Conservation (phyloP, 352 stramenopile species). For the Phytophthora pinifolia region DNA sequence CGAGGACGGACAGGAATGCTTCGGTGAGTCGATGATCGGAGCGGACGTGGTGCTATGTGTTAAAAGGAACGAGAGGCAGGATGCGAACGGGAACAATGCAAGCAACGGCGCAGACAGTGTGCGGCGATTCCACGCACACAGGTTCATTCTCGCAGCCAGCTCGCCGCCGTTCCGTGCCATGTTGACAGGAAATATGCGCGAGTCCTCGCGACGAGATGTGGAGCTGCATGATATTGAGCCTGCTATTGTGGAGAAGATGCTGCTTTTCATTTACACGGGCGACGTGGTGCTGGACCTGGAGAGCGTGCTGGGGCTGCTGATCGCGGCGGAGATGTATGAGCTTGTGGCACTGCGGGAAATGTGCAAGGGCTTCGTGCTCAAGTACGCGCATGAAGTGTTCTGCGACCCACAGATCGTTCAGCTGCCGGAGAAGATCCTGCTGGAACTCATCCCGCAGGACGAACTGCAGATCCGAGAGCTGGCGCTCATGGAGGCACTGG, state of each 20-base stretch:
- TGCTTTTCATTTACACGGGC: constrained; percentile 86
- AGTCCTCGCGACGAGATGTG: constrained; percentile 70
- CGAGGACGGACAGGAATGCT: constrained; percentile 29
- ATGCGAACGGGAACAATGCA: constrained; percentile 8
- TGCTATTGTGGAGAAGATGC: constrained; percentile 75
- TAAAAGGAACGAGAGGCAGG: constrained; percentile 9
- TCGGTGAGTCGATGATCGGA: constrained; percentile 63
- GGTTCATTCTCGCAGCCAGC: constrained; percentile 84
- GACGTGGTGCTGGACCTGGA: constrained; percentile 75
- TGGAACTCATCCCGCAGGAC: constrained; percentile 80
- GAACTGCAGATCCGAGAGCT: constrained; percentile 87
- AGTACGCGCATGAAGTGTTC: constrained; percentile 83
- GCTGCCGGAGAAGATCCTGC: constrained; percentile 79
- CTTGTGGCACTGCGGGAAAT: constrained; percentile 74
- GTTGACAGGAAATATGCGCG: constrained; percentile 80
- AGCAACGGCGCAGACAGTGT: constrained; percentile 4
- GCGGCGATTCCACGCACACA: constrained; percentile 61
- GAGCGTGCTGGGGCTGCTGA: constrained; percentile 73
- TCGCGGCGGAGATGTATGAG: constrained; percentile 85
- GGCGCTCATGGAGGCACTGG: constrained; percentile 73
- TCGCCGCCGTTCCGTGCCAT: constrained; percentile 84
- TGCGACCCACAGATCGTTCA: constrained; percentile 71
- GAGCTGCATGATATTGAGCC: constrained; percentile 67
- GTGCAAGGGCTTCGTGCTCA: constrained; percentile 82
- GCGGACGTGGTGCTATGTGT: constrained; percentile 78